These are phyloP conservation scores for Phytophthora pseudosyringae DNA, from an alignment of 352 stramenopile genomes.

Conservation along the genomic window DNA sequence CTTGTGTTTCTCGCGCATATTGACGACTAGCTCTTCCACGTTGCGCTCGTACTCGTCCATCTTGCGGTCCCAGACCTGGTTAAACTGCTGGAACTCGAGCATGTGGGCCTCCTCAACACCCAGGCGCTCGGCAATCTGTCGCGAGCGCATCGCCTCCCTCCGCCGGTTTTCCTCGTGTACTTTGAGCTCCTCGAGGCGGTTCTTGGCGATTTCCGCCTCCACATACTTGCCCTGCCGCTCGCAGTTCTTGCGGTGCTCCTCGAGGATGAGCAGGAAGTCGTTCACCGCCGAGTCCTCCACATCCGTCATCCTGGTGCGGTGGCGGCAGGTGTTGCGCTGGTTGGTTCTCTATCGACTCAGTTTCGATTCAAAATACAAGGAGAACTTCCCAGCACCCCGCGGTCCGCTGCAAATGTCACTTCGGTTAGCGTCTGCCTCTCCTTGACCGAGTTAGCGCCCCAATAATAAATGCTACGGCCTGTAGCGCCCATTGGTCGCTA, in stretches of 20 bases:
- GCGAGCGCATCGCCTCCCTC: conserved; percentile 94
- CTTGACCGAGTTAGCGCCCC: not conserved
- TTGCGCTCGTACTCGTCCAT: conserved; percentile 96
- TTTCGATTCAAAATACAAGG: conserved; percentile 8
- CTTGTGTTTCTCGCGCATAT: conserved; percentile 91
- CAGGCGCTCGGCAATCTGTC: conserved; percentile 94
- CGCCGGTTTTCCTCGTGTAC: conserved; percentile 96
- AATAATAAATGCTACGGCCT: conserved; percentile 14
- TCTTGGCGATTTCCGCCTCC: conserved; percentile 97
- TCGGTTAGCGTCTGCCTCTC: not conserved
- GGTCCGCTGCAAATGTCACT: conserved; percentile 4
- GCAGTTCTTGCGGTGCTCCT: conserved; percentile 98
- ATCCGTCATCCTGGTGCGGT: conserved; percentile 42
- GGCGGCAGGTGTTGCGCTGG: too few relatives aligned
- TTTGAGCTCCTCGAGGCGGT: conserved; percentile 96
- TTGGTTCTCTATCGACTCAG: conserved; percentile 6
- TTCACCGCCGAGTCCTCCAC: conserved; percentile 85
- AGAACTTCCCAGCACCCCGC: conserved; percentile 5
- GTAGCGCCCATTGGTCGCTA: not conserved
- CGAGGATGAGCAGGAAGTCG: conserved; percentile 90
- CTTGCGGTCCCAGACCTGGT: conserved; percentile 96
- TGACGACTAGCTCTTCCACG: conserved; percentile 89
- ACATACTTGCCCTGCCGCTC: conserved; percentile 97
- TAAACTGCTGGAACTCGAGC: conserved; percentile 98
- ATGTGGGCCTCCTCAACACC: conserved; percentile 98